These are phyloP conservation scores for Pulicaria dysenterica DNA, from an alignment of 129 eudicot species.

Conservation along the genomic window DNA sequence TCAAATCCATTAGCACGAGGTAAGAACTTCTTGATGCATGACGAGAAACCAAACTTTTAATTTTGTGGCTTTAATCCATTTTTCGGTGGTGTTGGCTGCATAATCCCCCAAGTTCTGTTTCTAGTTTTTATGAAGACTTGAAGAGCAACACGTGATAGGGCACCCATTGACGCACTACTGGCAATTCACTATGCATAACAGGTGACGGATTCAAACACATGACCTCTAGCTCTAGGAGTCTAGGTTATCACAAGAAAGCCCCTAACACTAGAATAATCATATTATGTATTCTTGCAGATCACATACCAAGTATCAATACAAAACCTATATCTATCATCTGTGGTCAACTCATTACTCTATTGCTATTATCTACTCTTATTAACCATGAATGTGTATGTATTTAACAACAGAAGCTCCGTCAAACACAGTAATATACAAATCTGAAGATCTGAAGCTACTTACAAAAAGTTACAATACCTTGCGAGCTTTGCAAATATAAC, in stretches of 20 bases:
- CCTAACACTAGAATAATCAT: not conserved
- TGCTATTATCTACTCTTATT: not conserved
- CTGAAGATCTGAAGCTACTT: not conserved
- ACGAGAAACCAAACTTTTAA: not conserved
- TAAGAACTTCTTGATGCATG: not conserved
- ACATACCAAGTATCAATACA: conserved; percentile 5
- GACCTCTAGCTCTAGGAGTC: too few relatives aligned
- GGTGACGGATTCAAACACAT: not conserved
- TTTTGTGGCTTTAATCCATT: not conserved
- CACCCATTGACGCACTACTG: not conserved
- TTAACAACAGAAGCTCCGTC: not conserved
- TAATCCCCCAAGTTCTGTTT: not conserved
- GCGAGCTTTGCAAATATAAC: not conserved
- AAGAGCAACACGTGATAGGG: not conserved
- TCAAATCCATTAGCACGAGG: not conserved
- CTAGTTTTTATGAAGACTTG: not conserved
- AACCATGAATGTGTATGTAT: conserved; percentile 2
- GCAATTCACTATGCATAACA: not conserved
- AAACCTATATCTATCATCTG: not conserved
- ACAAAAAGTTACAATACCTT: not conserved
- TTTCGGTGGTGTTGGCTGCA: not conserved
- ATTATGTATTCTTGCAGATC: not conserved
- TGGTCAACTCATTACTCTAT: not conserved
- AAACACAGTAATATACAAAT: conserved; percentile 4
- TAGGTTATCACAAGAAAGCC: not conserved